Base-by-base conservation (phyloP, 805 yeast species). In the Pichia ethanolica region DNA sequence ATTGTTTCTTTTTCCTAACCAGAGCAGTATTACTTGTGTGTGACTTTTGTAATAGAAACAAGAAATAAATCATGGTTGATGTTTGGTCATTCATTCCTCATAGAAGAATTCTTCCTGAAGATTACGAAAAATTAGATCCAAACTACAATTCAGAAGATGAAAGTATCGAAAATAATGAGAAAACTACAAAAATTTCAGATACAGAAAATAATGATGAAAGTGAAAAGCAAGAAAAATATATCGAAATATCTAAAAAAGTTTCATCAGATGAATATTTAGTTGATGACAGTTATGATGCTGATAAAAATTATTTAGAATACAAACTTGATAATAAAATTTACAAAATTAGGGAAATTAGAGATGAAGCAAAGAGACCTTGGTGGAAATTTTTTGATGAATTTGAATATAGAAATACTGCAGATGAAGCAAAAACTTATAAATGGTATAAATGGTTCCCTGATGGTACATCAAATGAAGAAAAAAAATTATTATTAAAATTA, bases 361-460 rank as follows among this genome's bases (percentile, higher is more conserved):
- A 78, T 57, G 82, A 77, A 59, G 78, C 79, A 8, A 59, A 72
- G 52, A 67, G 80, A 44, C 68, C 71, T 35, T 77, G 82, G 81
- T 76, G 73, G 72, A 72, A 72, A 38, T 76, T 74, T 54, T 78
- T 78, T 65, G 79, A 81, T 59, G 85, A 82, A 58, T 79, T 75
- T 57, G 86, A 82, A 59, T 82, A 81, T 59, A 65, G 86, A 46
- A 60, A 67, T 45, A 71, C 72, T 34, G 64, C 61, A 20, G 52
- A 59, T 5, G 62, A 61, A 34, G 55, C 65, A 11, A 45, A 59
- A 1, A 66, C 65, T 33, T 65, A 70, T 46, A 69, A 69, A 49
- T 79, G 81, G 79, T 78, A 68, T 61, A 67, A 73, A 35, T 80
- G 85, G 85, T 79, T 73, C 54, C 73, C 72, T 28, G 70, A 66